These are phyloP conservation scores for Phascolomyces articulosus DNA, from an alignment of 371 early-diverging fungal species.

Conservation along the genomic window DNA sequence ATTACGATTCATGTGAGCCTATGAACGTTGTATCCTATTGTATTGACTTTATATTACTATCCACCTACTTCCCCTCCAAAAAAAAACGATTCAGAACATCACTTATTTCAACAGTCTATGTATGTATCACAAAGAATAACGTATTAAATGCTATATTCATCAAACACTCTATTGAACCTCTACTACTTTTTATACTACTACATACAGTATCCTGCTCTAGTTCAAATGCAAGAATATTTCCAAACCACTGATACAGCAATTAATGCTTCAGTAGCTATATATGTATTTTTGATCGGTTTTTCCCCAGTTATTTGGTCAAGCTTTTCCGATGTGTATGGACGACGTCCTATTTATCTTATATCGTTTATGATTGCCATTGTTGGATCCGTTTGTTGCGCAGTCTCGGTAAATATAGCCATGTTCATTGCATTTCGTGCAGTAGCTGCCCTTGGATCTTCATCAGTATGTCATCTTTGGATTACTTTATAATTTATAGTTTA, in stretches of 20 bases:
- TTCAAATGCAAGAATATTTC: constrained; percentile 24
- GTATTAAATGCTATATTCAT: background rate
- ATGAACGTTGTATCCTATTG: too few species aligned
- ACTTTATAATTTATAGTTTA: background rate
- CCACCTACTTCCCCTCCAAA: too few species aligned
- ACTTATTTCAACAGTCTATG: constrained; percentile 34
- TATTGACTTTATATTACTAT: too few species aligned
- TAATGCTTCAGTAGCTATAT: constrained; percentile 33
- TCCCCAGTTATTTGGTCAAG: constrained; percentile 34
- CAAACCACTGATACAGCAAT: constrained; percentile 27
- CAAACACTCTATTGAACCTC: background rate
- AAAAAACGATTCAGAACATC: constrained; percentile 1
- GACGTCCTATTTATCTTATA: constrained; percentile 28
- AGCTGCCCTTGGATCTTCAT: constrained; percentile 29
- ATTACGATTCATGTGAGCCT: too few species aligned
- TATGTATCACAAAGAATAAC: constrained; percentile 13
- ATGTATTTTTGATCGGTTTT: constrained; percentile 27
- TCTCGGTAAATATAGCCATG: constrained; percentile 29
- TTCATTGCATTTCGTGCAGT: constrained; percentile 31
- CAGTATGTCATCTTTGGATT: constrained; percentile 14
- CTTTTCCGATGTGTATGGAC: constrained; percentile 18
- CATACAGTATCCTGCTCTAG: constrained; percentile 32
- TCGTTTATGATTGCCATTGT: constrained; percentile 26
- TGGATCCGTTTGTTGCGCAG: constrained; percentile 29
- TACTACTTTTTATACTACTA: too few species aligned